Conservation (phyloP, 805 yeast species). For the Maudiozyma pseudohumilis region DNA sequence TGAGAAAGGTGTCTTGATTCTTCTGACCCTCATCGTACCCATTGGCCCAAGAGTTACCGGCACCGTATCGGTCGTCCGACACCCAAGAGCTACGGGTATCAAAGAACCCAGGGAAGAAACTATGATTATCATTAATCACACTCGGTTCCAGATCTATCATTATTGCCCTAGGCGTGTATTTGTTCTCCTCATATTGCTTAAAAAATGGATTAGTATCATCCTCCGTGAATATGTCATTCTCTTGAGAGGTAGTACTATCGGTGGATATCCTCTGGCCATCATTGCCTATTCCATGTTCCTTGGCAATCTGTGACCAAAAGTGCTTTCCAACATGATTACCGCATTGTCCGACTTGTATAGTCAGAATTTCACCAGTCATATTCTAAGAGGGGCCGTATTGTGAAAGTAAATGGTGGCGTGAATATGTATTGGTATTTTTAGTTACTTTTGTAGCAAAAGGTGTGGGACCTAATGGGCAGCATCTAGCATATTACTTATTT, state of each 20-base stretch:
- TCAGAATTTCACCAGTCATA: slow-evolving; percentile 56
- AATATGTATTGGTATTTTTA: no score
- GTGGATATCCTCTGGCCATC: slow-evolving; percentile 26
- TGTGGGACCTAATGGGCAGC: not conserved
- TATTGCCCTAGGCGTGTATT: slow-evolving; percentile 82
- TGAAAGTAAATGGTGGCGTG: not conserved
- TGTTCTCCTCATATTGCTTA: slow-evolving; percentile 58
- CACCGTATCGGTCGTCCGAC: slow-evolving; percentile 79
- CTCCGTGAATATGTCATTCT: slow-evolving; percentile 27
- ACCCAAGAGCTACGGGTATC: slow-evolving; percentile 76
- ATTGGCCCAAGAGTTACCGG: slow-evolving; percentile 92
- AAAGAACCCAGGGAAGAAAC: slow-evolving; percentile 50
- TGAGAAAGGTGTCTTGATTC: slow-evolving; percentile 63
- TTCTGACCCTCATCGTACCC: slow-evolving; percentile 72
- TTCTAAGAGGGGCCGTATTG: not conserved
- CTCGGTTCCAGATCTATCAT: slow-evolving; percentile 86
- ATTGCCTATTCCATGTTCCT: slow-evolving; percentile 67
- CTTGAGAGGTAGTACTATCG: slow-evolving; percentile 5
- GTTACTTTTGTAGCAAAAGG: not conserved
- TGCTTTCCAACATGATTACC: slow-evolving; percentile 92
- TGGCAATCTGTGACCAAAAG: slow-evolving; percentile 83
- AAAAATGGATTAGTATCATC: slow-evolving; percentile 84
- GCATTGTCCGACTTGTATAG: slow-evolving; percentile 75
- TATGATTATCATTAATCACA: slow-evolving; percentile 58
- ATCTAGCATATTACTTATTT: not conserved